Evolutionary conservation across 768 basidiomycete species (phyloP).

Genomic region (Amanita molliuscula): DNA sequence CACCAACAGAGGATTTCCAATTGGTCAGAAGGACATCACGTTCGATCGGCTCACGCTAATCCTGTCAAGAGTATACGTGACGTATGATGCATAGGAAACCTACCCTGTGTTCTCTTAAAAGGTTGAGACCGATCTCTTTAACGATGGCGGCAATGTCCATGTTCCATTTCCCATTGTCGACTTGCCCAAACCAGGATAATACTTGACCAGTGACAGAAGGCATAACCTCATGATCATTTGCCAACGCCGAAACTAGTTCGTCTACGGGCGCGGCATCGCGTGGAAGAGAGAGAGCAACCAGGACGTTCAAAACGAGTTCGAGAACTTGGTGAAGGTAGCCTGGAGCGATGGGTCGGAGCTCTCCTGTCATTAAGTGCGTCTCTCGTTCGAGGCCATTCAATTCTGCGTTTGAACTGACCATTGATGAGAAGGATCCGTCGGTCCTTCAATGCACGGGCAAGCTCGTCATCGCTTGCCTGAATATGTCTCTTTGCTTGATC

Average conservation of each 20-base stretch:
- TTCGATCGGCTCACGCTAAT: slow-evolving; percentile 48
- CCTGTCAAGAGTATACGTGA: not conserved
- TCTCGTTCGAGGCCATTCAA: not conserved
- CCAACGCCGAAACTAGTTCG: slow-evolving; percentile 48
- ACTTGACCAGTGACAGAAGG: slow-evolving; percentile 54
- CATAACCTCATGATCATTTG: slow-evolving; percentile 65
- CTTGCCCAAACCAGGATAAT: slow-evolving; percentile 74
- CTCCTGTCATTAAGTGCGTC: slow-evolving; percentile 28
- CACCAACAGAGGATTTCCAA: slow-evolving; percentile 74
- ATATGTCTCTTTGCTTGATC: slow-evolving; percentile 52
- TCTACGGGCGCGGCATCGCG: slow-evolving; percentile 45
- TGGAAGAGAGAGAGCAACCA: slow-evolving; percentile 53
- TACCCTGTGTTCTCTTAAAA: slow-evolving; percentile 57
- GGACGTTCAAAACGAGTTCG: slow-evolving; percentile 61
- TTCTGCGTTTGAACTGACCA: slow-evolving; percentile 26
- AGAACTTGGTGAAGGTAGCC: slow-evolving; percentile 61
- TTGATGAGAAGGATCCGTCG: slow-evolving; percentile 64
- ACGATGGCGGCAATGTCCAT: slow-evolving; percentile 56
- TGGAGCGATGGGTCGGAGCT: slow-evolving; percentile 64
- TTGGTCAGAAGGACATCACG: slow-evolving; percentile 44
- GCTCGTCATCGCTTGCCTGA: slow-evolving; percentile 77
- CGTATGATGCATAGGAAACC: not conserved
- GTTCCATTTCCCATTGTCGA: slow-evolving; percentile 47
- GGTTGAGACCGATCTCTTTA: slow-evolving; percentile 66
- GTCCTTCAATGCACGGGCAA: slow-evolving; percentile 53